Percentiles rank a stretch among this genome's conserved stretches.
phyloP scores from a whole-genome alignment of 208 protist species.

The Trypanosoma platydactyli region DNA sequence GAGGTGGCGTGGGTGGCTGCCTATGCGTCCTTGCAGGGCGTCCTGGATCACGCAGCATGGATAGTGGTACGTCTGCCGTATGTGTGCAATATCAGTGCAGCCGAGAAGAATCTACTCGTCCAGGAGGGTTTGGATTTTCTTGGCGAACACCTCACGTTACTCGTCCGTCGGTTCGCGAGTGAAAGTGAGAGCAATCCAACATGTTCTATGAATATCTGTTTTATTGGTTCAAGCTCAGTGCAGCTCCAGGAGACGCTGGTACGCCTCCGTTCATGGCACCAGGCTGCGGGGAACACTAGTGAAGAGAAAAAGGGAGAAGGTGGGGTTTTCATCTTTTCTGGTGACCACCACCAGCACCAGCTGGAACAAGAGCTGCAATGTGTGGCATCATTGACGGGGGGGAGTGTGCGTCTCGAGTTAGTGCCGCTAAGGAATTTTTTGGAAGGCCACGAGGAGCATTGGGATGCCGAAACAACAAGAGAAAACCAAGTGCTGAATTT shows the following conservation, averaged over 20 bases:
- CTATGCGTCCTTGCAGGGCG: conserved; percentile 48
- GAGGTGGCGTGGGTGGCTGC: conserved; percentile 66
- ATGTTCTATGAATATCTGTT: conserved; percentile 18
- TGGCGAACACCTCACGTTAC: conserved; percentile 49
- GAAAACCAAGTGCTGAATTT: conserved; percentile 74
- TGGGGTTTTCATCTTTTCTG: conserved; percentile 36
- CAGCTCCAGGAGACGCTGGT: conserved; percentile 22
- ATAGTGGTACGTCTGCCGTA: conserved; percentile 73
- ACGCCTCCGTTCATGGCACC: not conserved
- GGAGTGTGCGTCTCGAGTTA: conserved; percentile 26
- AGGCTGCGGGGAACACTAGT: not conserved
- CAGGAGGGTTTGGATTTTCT: conserved; percentile 57
- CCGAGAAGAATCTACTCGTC: conserved; percentile 16
- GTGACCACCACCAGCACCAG: conserved; percentile 37
- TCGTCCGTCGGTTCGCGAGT: conserved; percentile 29
- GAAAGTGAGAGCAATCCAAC: not conserved
- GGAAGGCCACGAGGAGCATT: conserved; percentile 65
- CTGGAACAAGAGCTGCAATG: conserved; percentile 8
- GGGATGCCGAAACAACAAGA: conserved; percentile 61
- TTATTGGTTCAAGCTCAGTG: conserved; percentile 26
- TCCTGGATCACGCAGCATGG: conserved; percentile 30
- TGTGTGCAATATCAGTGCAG: not conserved
- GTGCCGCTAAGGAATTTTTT: conserved; percentile 61
- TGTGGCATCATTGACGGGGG: conserved; percentile 12
- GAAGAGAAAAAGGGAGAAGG: not conserved